Evolutionary conservation across 805 yeast genomes (phyloP), one percentile per base, ranked within the genome.

Genomic region (Pichia heedii): DNA sequence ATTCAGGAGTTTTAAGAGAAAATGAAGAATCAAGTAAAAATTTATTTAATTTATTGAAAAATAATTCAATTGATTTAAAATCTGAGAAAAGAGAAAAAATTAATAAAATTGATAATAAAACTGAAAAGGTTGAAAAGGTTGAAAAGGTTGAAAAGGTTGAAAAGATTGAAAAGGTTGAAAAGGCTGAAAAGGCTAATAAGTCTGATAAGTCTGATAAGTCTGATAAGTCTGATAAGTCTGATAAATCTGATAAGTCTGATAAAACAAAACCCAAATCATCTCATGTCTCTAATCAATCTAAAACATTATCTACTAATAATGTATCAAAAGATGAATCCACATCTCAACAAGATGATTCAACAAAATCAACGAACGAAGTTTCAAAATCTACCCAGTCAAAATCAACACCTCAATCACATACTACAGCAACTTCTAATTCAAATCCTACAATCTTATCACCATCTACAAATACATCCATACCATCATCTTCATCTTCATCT

Each of bases 1-100:
- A 89, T 58, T 87, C 96, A 5, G 97, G 97, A 40, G 98, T 88
- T 37, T 79, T 74, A 46, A 76, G 93, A 55, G 69, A 78, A 44
- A 50, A 52, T 21, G 55, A 55, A 12, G 58, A 54, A 32, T 58
- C 58, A 13, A 47, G 43, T 16, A 41, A 44, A 22, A 46, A 54
- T 30, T 45, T 60, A 24, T 50, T 60, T 57, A 60, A 53, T 13
- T 52, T 60, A 56, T 47, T 61, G 33, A 42, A 36, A 44, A 36
- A 43, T 15, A 26, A 37, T 11, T 36, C 38, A 10, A 33, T 7
- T 26, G n/a, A 20, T 18, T 27, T 29, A 19, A 37, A 32, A 15
- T 13, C 8, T 22, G 20, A 16, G 15, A 37, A 15, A 16, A 39
- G 15, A 12, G 38, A 35, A 2, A 3, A 24, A 10, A 24, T 10